A percentile compares a stretch with the other conserved stretches of the same genome.
phyloP scores from a whole-genome alignment of 2,329 filamentous ascomycete genomes.

The Diaporthe citrichinensis region DNA sequence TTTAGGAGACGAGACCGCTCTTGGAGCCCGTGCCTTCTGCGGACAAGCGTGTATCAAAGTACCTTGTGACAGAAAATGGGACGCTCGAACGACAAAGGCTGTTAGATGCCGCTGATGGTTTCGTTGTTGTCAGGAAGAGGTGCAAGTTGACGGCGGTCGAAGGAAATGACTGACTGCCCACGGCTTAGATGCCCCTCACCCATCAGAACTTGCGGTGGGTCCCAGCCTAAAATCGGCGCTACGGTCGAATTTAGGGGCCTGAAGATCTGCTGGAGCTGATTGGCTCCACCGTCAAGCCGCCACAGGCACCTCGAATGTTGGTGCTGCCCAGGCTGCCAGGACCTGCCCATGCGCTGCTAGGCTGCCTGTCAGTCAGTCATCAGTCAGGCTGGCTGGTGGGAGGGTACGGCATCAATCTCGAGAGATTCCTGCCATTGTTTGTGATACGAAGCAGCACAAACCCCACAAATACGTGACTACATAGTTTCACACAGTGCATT shows the following conservation, averaged over 20 bases:
- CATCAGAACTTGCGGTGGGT: constrained; percentile 41
- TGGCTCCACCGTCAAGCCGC: background rate
- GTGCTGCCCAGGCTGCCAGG: constrained; percentile 3
- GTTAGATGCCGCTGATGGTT: constrained; percentile 27
- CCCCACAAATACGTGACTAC: background rate
- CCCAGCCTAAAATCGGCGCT: constrained; percentile 32
- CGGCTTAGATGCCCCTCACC: constrained; percentile 38
- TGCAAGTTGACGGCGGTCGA: constrained; percentile 1
- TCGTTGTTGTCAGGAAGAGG: constrained; percentile 28
- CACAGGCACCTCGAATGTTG: background rate
- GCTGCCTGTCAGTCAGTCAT: too few species aligned
- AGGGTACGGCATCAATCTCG: background rate
- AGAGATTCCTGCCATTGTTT: constrained; percentile 4
- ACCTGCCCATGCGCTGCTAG: background rate
- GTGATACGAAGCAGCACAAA: constrained; percentile 1
- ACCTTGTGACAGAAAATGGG: constrained; percentile 28
- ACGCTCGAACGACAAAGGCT: constrained; percentile 10
- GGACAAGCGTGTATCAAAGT: background rate
- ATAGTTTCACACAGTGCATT: background rate
- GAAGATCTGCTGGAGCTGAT: constrained; percentile 34
- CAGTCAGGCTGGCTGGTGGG: too few species aligned
- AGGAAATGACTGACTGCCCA: constrained; percentile 34
- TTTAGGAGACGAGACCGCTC: background rate
- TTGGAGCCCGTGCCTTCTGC: background rate
- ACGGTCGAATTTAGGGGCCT: constrained; percentile 27